Percentiles rank a stretch among this genome's conserved stretches.
phyloP scores from a whole-genome alignment of 371 early-diverging fungal genomes.

The Circinella minor region DNA sequence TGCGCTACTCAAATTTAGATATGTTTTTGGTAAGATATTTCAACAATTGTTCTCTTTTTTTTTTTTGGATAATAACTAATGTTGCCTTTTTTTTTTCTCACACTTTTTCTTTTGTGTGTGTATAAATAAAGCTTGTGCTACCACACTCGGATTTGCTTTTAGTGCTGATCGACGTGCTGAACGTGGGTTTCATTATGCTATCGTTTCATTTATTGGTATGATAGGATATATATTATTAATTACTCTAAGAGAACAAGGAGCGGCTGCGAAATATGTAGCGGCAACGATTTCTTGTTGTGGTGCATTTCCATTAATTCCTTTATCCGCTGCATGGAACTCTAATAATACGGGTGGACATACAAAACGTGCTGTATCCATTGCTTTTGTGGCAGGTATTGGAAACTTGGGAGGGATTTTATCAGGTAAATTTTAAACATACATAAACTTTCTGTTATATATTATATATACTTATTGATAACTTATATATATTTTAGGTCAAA shows the following conservation, averaged over 20 bases:
- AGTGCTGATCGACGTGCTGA: slow-evolving; percentile 65
- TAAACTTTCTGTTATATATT: not conserved
- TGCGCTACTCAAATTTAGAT: not conserved
- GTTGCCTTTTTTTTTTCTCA: too few relatives aligned
- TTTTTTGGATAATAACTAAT: too few relatives aligned
- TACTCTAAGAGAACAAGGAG: slow-evolving; percentile 23
- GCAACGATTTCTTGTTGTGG: slow-evolving; percentile 56
- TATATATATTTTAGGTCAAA: slow-evolving; percentile 31
- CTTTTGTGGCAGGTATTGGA: slow-evolving; percentile 62
- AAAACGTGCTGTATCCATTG: slow-evolving; percentile 65
- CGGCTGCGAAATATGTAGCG: slow-evolving; percentile 43
- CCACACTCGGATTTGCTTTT: slow-evolving; percentile 58
- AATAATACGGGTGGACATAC: slow-evolving; percentile 68
- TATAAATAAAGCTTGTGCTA: slow-evolving; percentile 41
- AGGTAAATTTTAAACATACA: not conserved
- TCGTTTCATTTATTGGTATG: slow-evolving; percentile 61
- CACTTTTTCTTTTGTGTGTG: too few relatives aligned
- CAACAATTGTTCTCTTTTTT: too few relatives aligned
- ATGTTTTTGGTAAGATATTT: too few relatives aligned
- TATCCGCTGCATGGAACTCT: slow-evolving; percentile 64
- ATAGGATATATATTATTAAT: slow-evolving; percentile 69
- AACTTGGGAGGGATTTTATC: slow-evolving; percentile 26
- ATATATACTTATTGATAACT: not conserved
- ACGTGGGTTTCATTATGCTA: slow-evolving; percentile 67
- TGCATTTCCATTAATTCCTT: slow-evolving; percentile 57